These are phyloP conservation scores for Crassisporium funariophilum DNA, from an alignment of 768 basidiomycete species.

Conservation along the genomic window DNA sequence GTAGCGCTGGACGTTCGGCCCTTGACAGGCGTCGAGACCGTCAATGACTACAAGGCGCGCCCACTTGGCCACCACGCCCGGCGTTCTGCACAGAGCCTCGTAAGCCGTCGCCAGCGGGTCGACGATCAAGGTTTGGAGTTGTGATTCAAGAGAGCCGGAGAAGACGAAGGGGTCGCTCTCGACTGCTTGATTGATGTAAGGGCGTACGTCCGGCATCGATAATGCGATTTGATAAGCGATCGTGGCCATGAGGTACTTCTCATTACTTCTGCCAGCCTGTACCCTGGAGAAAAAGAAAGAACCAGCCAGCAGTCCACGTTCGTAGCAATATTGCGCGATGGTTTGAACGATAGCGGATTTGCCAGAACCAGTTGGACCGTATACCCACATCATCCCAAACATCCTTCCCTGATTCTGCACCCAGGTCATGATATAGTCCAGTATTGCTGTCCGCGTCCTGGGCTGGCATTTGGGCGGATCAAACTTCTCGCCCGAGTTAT, in stretches of 20 bases:
- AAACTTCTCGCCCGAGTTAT: conserved; percentile 26
- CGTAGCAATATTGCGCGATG: conserved; percentile 22
- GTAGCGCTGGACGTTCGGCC: conserved; percentile 28
- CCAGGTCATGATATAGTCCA: conserved; percentile 23
- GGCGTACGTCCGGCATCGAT: conserved; percentile 25
- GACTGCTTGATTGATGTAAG: conserved; percentile 25
- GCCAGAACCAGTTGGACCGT: conserved; percentile 26
- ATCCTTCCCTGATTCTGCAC: conserved; percentile 18
- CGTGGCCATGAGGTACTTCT: conserved; percentile 31
- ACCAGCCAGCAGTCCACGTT: conserved; percentile 22
- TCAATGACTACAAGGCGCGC: conserved; percentile 29
- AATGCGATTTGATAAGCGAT: conserved; percentile 28
- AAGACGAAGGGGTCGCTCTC: conserved; percentile 30
- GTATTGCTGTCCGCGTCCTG: conserved; percentile 21
- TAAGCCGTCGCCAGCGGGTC: conserved; percentile 24
- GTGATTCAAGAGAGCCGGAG: conserved; percentile 24
- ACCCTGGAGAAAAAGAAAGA: conserved; percentile 28
- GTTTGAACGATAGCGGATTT: conserved; percentile 28
- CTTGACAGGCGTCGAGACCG: conserved; percentile 28
- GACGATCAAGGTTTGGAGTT: conserved; percentile 27
- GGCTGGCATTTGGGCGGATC: conserved; percentile 27
- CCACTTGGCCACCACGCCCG: conserved; percentile 12
- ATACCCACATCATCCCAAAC: conserved; percentile 29
- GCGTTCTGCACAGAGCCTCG: conserved; percentile 16
- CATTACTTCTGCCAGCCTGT: conserved; percentile 24